A percentile compares a stretch with the other conserved stretches of the same genome.
phyloP scores from a whole-genome alignment of 495 filamentous ascomycete species.

The Neurospora tetrasperma region DNA sequence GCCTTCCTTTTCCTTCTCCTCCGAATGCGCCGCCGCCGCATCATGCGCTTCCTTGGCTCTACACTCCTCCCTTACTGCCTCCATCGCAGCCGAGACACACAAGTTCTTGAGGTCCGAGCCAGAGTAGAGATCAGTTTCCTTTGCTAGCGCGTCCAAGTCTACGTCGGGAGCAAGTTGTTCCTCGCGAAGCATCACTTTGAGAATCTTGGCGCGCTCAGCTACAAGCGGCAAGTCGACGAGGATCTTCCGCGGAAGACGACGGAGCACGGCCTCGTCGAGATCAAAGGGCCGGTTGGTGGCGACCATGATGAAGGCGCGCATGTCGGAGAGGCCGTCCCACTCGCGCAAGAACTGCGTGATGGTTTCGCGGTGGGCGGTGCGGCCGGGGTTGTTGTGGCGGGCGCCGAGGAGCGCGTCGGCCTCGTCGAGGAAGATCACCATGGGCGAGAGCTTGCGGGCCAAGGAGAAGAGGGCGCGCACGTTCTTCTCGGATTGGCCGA shows the following conservation, averaged over 20 bases:
- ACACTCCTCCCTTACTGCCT: conserved; percentile 68
- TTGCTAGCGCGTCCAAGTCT: conserved; percentile 57
- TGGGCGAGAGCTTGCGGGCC: conserved; percentile 84
- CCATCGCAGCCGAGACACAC: conserved; percentile 79
- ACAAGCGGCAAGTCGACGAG: conserved; percentile 79
- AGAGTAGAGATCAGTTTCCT: conserved; percentile 81
- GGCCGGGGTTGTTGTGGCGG: conserved; percentile 46
- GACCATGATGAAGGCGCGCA: conserved; percentile 94
- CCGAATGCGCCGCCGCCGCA: conserved; percentile 1
- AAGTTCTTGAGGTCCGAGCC: conserved; percentile 96
- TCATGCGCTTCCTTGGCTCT: conserved; percentile 43
- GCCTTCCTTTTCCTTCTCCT: neutral
- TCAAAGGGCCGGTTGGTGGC: conserved; percentile 96
- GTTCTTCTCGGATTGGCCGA: conserved; percentile 95
- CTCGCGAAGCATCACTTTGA: conserved; percentile 73
- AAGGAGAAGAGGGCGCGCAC: conserved; percentile 85
- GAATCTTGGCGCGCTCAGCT: conserved; percentile 66
- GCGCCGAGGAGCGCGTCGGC: conserved; percentile 84
- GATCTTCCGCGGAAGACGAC: conserved; percentile 71
- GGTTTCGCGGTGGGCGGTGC: conserved; percentile 68
- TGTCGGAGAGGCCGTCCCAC: conserved; percentile 88
- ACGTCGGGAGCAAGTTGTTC: conserved; percentile 63
- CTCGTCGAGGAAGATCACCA: conserved; percentile 95
- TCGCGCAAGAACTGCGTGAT: conserved; percentile 98
- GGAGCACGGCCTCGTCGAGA: conserved; percentile 86